A percentile compares a stretch with the other conserved stretches of the same genome.
Conservation (phyloP, 306 rosid genomes). For the Prunus mira region DNA sequence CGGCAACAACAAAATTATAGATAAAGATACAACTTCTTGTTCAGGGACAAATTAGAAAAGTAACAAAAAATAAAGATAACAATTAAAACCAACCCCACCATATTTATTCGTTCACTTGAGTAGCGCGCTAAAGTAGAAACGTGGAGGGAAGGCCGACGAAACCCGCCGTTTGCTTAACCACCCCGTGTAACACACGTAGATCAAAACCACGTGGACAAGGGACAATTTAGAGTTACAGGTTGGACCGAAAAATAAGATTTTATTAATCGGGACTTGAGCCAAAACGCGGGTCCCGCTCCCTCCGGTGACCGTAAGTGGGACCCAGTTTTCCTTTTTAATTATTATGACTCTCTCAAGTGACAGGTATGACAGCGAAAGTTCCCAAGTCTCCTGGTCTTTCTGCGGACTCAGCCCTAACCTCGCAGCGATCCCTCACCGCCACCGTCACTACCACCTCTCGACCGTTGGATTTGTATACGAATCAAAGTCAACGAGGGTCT, state of each 20-base stretch:
- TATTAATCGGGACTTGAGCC: background rate
- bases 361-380: constrained; percentile 18
- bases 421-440: background rate
- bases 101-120: too few relatives aligned
- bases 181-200: background rate
- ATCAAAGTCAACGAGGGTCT: background rate
- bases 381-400: background rate
- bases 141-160: background rate
- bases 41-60: too few relatives aligned
- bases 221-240: background rate
- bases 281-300: background rate
- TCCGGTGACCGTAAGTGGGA: background rate
- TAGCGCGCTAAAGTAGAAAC: background rate
- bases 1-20: too few relatives aligned
- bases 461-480: background rate
- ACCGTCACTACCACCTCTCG: background rate
- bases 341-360: background rate
- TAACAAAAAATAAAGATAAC: too few relatives aligned
- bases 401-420: background rate
- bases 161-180: background rate
- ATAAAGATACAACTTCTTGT: too few relatives aligned
- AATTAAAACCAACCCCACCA: too few relatives aligned
- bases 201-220: background rate
- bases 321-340: background rate
- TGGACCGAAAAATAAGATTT: background rate